These are phyloP conservation scores for Saturnispora hagleri DNA, from an alignment of 805 yeast species.

Conservation along the genomic window DNA sequence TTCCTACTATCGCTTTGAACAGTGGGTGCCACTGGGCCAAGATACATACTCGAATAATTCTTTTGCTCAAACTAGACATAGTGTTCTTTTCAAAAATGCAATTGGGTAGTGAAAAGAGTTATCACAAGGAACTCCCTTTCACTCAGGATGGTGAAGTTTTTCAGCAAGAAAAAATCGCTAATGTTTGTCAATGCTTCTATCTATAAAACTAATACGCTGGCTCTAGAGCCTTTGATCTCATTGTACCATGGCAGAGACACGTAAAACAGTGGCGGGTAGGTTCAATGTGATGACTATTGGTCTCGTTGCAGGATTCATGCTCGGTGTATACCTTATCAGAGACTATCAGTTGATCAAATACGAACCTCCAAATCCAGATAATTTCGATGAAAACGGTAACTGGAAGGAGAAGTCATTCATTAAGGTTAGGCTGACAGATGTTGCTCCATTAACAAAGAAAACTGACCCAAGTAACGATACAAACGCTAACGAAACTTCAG, in stretches of 20 bases:
- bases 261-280: constrained; percentile 23
- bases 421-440: constrained; percentile 28
- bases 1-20: background rate
- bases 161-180: background rate
- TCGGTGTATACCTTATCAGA: constrained; percentile 23
- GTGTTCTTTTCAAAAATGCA: background rate
- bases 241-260: constrained; percentile 9
- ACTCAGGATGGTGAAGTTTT: background rate
- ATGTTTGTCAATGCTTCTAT: background rate
- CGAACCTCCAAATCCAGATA: constrained; percentile 31
- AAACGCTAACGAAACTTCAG: constrained; percentile 4
- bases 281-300: constrained; percentile 23
- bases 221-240: background rate
- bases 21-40: background rate
- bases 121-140: background rate
- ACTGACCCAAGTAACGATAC: constrained; percentile 23
- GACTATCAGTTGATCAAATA: constrained; percentile 32
- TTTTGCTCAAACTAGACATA: constrained; percentile 65
- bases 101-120: background rate
- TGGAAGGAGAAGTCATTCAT: constrained; percentile 30
- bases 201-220: background rate
- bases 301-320: constrained; percentile 19
- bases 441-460: constrained; percentile 32
- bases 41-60: constrained; percentile 73
- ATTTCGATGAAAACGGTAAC: constrained; percentile 31